Percentiles rank a stretch among this genome's conserved stretches.
These are phyloP conservation scores for Phytopythium vexans DNA, from an alignment of 352 stramenopile species.

Conservation along the genomic window DNA sequence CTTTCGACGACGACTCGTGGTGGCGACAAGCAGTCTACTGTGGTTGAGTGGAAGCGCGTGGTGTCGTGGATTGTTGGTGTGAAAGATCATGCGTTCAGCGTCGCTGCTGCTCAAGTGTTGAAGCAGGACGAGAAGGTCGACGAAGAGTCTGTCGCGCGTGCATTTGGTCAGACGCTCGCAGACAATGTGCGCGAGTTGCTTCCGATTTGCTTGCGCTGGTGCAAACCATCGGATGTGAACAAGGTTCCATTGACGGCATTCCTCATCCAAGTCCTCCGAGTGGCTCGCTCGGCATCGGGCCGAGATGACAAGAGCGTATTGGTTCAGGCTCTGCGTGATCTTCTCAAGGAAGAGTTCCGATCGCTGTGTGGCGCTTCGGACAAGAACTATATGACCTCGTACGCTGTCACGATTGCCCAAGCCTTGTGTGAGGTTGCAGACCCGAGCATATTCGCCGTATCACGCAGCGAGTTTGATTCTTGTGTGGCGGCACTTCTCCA, in stretches of 20 bases:
- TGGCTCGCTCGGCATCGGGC: slow-evolving; percentile 27
- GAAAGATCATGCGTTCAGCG: slow-evolving; percentile 47
- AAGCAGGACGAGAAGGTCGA: slow-evolving; percentile 11
- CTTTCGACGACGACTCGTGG: slow-evolving; percentile 37
- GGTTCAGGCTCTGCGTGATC: slow-evolving; percentile 45
- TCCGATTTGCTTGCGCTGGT: slow-evolving; percentile 64
- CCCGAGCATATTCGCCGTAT: slow-evolving; percentile 32
- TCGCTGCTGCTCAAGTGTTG: slow-evolving; percentile 11
- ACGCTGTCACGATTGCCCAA: slow-evolving; percentile 38
- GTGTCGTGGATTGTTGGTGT: slow-evolving; percentile 44
- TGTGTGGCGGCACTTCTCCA: slow-evolving; percentile 64
- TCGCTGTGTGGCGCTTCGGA: slow-evolving; percentile 33
- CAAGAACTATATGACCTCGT: slow-evolving; percentile 5
- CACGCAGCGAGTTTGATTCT: slow-evolving; percentile 55
- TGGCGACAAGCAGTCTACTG: slow-evolving; percentile 13
- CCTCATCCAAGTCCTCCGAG: slow-evolving; percentile 53
- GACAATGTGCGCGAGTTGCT: slow-evolving; percentile 35
- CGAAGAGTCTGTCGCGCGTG: slow-evolving; percentile 7
- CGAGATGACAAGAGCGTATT: slow-evolving; percentile 37
- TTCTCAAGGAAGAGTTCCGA: slow-evolving; percentile 71
- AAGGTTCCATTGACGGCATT: slow-evolving; percentile 42
- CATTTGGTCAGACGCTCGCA: slow-evolving; percentile 42
- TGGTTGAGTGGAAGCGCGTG: slow-evolving; percentile 25
- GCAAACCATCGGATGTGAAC: slow-evolving; percentile 44
- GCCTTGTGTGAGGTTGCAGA: slow-evolving; percentile 44